A percentile compares a stretch with the other conserved stretches of the same genome.
These are phyloP conservation scores for Populus pruinosa DNA, from an alignment of 345 rosid genomes.

Conservation along the genomic window DNA sequence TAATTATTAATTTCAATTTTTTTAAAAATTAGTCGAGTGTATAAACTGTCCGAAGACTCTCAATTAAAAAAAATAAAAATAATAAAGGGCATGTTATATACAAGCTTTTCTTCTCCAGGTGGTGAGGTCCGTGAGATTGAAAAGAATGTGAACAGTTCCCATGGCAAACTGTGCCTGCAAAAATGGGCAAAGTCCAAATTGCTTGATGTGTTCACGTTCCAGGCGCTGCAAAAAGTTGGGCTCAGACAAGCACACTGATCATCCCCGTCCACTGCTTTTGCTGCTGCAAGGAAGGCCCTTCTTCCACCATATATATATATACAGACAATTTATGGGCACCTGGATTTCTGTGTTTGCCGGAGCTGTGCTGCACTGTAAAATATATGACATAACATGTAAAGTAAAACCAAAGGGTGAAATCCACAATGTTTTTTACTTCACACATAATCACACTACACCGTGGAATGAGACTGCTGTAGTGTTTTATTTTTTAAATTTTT, in stretches of 20 bases:
- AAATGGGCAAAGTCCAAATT: background rate
- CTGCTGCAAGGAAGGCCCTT: background rate
- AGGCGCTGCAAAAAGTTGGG: slow-evolving; percentile 1
- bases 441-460: no score
- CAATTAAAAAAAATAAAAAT: no score
- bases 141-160: background rate
- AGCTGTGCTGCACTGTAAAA: background rate
- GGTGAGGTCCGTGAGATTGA: background rate
- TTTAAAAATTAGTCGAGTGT: no score
- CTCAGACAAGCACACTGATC: background rate
- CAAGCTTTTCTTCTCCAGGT: no score
- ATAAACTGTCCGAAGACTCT: no score
- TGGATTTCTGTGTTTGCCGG: background rate
- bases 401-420: no score
- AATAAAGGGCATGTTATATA: no score
- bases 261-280: slow-evolving; percentile 21
- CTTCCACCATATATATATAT: background rate
- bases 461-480: no score
- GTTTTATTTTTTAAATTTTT: no score
- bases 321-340: background rate
- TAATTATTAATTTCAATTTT: no score
- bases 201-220: background rate
- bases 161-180: background rate
- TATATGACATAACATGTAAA: no score
- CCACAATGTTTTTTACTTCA: no score